phyloP scores from a whole-genome alignment of 768 basidiomycete genomes.

The button mushroom (Agaricus bisporus) region DNA sequence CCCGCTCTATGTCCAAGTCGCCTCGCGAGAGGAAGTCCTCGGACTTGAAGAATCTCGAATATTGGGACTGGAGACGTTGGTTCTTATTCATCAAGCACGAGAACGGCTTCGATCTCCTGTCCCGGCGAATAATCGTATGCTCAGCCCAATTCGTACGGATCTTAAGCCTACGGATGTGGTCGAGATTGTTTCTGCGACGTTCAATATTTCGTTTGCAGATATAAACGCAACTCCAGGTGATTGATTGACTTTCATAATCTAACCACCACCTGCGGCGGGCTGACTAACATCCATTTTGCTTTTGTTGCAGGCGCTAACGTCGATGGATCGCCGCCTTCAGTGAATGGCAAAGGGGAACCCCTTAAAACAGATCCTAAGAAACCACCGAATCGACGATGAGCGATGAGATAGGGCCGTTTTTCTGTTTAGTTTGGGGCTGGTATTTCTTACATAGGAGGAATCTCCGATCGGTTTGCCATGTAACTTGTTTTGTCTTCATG shows the following conservation, averaged over 20 bases:
- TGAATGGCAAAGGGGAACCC: no score
- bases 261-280: neutral
- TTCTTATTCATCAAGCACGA: constrained; percentile 43
- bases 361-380: no score
- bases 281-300: neutral
- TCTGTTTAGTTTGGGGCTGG: no score
- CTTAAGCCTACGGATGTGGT: constrained; percentile 14
- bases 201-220: neutral
- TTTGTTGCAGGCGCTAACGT: neutral
- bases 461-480: no score
- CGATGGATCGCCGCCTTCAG: neutral
- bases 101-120: constrained; percentile 36
- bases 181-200: constrained; percentile 10
- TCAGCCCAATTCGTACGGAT: constrained; percentile 17
- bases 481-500: neutral
- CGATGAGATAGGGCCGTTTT: no score
- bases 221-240: neutral
- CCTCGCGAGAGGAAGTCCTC: constrained; percentile 43
- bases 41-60: constrained; percentile 47
- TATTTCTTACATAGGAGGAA: no score
- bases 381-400: no score
- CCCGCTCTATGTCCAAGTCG: constrained; percentile 50
- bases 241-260: neutral
- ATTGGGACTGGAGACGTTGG: constrained; percentile 46
- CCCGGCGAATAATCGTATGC: constrained; percentile 11